Base-by-base conservation (phyloP, 2,329 filamentous ascomycete genomes). In the Diaporthe helianthi region DNA sequence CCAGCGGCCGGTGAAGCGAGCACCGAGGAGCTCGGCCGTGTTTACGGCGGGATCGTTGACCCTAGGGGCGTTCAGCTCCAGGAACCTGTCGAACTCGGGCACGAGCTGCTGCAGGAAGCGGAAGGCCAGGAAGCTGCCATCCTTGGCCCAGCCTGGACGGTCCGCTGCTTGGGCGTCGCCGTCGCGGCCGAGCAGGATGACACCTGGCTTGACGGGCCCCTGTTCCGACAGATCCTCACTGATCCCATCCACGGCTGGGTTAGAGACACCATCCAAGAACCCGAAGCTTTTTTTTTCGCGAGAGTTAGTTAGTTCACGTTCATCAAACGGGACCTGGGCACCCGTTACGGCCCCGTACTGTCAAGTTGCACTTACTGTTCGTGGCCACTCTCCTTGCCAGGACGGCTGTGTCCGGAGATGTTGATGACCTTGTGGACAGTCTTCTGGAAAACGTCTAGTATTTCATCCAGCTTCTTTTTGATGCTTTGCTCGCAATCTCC, bases 71-170 rank as follows among this genome's bases (percentile, higher is more conserved):
- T 79, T 77, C 2, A 76, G 72, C 26, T 80, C 74, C 17, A 82
- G 68, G 72, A 81, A 83, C 8, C 76, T 75, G 65, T 84, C 73
- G 58, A 82, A 84, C 54, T 83, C 82, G 1, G 80, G 81, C 7
- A 84, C 82, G 5, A 81, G 77, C 70, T 84, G 82, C 64, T 79
- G 75, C 3, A 84, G 76, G 54, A 83, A 80, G 15, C 82, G 80
- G 72, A 84, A 81, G 36, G 77, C 80, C 12, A 84, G 75, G 68
- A 83, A 82, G 71, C 80, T 83, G 5, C 83, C 82, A 60, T 84
- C 81, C 2, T 78, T 73, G 33, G 81, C 80, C 82, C 82, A 84
- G 1, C 73, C 68, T 52, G 80, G 75, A 13, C 75, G 73, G 15
- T 69, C 66, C 7, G 70, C 66, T 13, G 41, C 36, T 26, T 58